Evolutionary conservation across 805 yeast genomes (phyloP), one percentile per base, ranked within the genome.

Genomic region (Barnettozyma sp.): DNA sequence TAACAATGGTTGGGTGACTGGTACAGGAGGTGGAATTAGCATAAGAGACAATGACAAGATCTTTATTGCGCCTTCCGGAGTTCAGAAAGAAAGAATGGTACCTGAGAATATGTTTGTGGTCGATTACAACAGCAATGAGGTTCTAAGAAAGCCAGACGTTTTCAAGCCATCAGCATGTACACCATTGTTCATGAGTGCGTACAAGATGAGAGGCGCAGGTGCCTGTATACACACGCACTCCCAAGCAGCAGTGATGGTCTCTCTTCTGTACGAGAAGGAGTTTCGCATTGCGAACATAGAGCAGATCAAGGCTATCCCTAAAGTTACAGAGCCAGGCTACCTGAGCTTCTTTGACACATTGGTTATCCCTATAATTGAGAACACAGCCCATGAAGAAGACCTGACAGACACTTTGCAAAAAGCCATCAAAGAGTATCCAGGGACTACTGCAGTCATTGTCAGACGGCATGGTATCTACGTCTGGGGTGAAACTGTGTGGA

Each of bases 151-250:
- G n/a, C 95, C 95, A 2, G 55, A 65, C 30, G 58, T 60, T 10
- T 78, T 71, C 58, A 87, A 85, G 55, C 94, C 95, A n/a, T 81
- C 92, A 20, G 95, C 95, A 1, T 88, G 97, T 54, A 85, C 95
- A 0, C 96, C 97, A 9, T 61, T 88, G 35, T 88, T 90, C 60
- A 54, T 82, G 63, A 76, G 87, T 26, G 52, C 53, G 3, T 53
- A 53, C 74, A 86, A 44, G 78, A 79, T 72, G 56, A 67, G 90
- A 45, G 69, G 71, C 39, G 92, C 94, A 2, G 94, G 94, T 7
- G 95, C 96, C 3, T 84, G 95, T 56, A 87, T 88, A 40, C 97
- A 88, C 58, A 88, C 97, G 0, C 97, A 88, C 56, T 87, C 96
- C 0, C 90, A 80, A 50, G 74, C 74, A 39, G 95, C 97, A 0